A percentile compares a stretch with the other conserved stretches of the same genome.
Conservation (phyloP, 768 basidiomycete species). For the Agaricus sinodeliciosus region DNA sequence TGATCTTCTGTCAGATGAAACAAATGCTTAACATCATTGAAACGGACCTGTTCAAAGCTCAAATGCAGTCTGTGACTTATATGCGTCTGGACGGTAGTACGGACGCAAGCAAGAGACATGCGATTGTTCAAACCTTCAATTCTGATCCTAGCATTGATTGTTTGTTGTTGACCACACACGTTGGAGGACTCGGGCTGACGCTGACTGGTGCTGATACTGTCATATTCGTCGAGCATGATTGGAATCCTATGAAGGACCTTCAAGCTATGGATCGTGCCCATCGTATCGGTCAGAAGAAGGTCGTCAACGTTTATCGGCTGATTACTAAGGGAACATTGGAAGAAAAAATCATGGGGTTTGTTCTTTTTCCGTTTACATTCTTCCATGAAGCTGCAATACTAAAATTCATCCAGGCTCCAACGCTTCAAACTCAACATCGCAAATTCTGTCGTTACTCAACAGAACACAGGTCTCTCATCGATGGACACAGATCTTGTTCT, state of each 20-base stretch:
- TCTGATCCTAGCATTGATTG: slow-evolving; percentile 96
- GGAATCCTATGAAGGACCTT: slow-evolving; percentile 99
- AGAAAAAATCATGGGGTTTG: slow-evolving; percentile 99
- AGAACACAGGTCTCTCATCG: slow-evolving; percentile 86
- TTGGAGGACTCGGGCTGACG: slow-evolving; percentile 93
- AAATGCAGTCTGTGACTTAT: slow-evolving; percentile 96
- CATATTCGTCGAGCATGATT: slow-evolving; percentile 99
- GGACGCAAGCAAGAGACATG: slow-evolving; percentile 91
- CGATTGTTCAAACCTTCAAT: slow-evolving; percentile 97
- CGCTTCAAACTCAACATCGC: slow-evolving; percentile 99
- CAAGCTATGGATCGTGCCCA: slow-evolving; percentile 99
- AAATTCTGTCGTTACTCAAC: slow-evolving; percentile 93
- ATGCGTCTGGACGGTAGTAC: slow-evolving; percentile 96
- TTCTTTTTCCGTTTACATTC: slow-evolving; percentile 2
- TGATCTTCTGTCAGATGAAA: slow-evolving; percentile 99
- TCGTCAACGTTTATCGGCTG: slow-evolving; percentile 96
- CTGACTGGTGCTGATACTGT: slow-evolving; percentile 98
- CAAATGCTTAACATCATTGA: slow-evolving; percentile 99
- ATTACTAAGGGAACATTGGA: slow-evolving; percentile 97
- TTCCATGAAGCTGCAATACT: neutral
- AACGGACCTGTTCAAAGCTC: slow-evolving; percentile 80
- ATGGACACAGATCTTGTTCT: slow-evolving; percentile 98
- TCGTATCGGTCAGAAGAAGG: slow-evolving; percentile 96
- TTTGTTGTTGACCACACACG: slow-evolving; percentile 90
- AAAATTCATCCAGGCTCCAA: slow-evolving; percentile 61